These are phyloP conservation scores for Vitis rupestris DNA, from an alignment of 164 flowering plant species.

Conservation along the genomic window DNA sequence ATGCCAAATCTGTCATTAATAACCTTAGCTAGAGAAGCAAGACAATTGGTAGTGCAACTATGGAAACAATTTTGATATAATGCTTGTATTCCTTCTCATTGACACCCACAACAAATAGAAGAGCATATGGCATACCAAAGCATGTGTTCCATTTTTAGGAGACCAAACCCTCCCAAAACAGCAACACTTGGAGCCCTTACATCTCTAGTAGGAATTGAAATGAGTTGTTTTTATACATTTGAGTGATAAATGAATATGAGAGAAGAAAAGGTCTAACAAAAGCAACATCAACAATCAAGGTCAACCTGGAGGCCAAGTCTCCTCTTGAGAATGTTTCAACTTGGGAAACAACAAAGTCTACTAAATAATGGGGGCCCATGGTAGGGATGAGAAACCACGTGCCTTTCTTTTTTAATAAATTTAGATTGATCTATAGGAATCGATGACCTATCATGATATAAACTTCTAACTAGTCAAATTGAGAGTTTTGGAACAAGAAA, in stretches of 20 bases:
- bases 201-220: too few species aligned
- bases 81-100: too few species aligned
- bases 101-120: too few species aligned
- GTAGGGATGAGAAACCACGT: constrained; percentile 80
- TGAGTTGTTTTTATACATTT: constrained; percentile 54
- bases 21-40: too few species aligned
- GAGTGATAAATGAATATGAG: constrained; percentile 77
- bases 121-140: too few species aligned
- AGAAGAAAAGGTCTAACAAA: constrained; percentile 79
- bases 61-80: too few species aligned
- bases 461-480: constrained; percentile 61
- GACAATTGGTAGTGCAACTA: too few species aligned
- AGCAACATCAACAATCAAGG: constrained; percentile 77
- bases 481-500: constrained; percentile 94
- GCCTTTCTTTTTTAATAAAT: constrained; percentile 64
- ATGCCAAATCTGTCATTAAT: too few species aligned
- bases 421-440: constrained; percentile 54
- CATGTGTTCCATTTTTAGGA: too few species aligned
- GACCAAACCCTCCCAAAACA: too few species aligned
- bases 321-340: constrained; percentile 86
- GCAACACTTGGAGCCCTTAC: too few species aligned
- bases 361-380: constrained; percentile 37
- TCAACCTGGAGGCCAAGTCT: constrained; percentile 89
- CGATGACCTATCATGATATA: constrained; percentile 59
- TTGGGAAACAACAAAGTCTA: constrained; percentile 97